phyloP scores from a whole-genome alignment of 2,329 filamentous ascomycete genomes.

The Pseudogymnoascus sp. region DNA sequence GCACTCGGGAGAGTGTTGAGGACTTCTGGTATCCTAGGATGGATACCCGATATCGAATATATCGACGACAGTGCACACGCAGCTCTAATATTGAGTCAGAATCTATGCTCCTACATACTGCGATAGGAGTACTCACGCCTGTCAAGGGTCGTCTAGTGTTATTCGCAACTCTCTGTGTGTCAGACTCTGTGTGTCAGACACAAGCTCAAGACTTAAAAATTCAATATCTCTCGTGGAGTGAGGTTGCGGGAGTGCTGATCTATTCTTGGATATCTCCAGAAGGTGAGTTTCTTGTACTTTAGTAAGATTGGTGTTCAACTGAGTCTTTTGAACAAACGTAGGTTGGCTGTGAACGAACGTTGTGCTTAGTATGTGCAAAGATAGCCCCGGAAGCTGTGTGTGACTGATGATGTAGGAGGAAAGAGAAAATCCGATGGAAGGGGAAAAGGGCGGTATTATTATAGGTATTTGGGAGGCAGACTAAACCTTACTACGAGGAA shows the following conservation, averaged over 20 bases:
- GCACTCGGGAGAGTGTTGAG: not conserved
- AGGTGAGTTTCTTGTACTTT: not conserved
- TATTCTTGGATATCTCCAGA: not conserved
- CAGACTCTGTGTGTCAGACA: not conserved
- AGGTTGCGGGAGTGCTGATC: not conserved
- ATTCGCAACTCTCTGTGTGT: not conserved
- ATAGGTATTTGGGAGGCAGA: not conserved
- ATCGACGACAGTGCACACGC: not conserved
- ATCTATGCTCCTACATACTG: not conserved
- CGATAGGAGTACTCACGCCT: not conserved
- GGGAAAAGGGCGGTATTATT: not conserved
- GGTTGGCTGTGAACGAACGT: not conserved
- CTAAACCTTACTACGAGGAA: not conserved
- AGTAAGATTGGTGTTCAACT: not conserved
- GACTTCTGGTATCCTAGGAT: not conserved
- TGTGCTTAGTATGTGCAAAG: not conserved
- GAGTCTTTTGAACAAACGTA: slow-evolving; percentile 1
- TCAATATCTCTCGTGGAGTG: not conserved
- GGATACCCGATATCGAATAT: not conserved
- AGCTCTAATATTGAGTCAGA: not conserved
- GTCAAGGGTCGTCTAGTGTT: not conserved
- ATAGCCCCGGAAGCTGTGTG: not conserved
- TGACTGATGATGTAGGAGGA: not conserved
- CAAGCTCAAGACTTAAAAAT: not conserved
- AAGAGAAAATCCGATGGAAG: not conserved